phyloP scores from a whole-genome alignment of 352 stramenopile genomes.

The Globisporangium okanoganense region DNA sequence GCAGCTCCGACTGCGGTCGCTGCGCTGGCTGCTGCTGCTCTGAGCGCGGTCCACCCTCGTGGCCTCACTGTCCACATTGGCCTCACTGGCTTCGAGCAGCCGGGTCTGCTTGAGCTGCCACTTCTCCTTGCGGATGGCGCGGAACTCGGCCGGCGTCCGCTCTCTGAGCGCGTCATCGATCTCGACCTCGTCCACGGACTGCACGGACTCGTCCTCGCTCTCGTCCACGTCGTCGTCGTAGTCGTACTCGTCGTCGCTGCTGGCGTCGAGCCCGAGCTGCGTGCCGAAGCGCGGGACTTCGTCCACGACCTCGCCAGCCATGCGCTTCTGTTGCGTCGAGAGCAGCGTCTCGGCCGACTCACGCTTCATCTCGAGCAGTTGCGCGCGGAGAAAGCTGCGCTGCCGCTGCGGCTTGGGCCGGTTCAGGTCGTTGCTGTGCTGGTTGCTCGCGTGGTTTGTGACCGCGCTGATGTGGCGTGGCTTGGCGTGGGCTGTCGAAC shows the following conservation, averaged over 20 bases:
- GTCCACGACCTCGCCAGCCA: conserved; percentile 37
- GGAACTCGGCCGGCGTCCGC: conserved; percentile 28
- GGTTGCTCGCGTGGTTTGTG: conserved; percentile 26
- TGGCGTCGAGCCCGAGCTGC: conserved; percentile 21
- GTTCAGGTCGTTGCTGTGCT: conserved; percentile 17
- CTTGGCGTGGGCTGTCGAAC: conserved; percentile 23
- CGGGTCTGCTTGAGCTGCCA: conserved; percentile 16
- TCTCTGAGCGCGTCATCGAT: conserved; percentile 28
- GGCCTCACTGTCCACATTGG: conserved; percentile 2
- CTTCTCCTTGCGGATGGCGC: conserved; percentile 28
- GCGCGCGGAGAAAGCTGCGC: conserved; percentile 60
- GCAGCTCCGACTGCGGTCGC: conserved; percentile 3
- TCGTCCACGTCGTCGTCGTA: conserved; percentile 33
- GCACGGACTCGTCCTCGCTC: conserved; percentile 22
- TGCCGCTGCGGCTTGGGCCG: conserved; percentile 45
- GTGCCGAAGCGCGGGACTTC: conserved; percentile 22
- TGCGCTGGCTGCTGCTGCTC: conserved; percentile 23
- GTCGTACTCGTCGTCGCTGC: conserved; percentile 32
- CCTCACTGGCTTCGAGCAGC: conserved; percentile 10
- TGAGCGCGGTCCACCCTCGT: conserved; percentile 18
- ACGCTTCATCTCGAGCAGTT: conserved; percentile 77
- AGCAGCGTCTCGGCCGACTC: conserved; percentile 56
- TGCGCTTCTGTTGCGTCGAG: conserved; percentile 34
- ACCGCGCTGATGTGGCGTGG: conserved; percentile 33
- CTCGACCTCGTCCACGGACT: conserved; percentile 32